phyloP scores from a whole-genome alignment of 257 asterid genomes.

The Nicotiana otophora region DNA sequence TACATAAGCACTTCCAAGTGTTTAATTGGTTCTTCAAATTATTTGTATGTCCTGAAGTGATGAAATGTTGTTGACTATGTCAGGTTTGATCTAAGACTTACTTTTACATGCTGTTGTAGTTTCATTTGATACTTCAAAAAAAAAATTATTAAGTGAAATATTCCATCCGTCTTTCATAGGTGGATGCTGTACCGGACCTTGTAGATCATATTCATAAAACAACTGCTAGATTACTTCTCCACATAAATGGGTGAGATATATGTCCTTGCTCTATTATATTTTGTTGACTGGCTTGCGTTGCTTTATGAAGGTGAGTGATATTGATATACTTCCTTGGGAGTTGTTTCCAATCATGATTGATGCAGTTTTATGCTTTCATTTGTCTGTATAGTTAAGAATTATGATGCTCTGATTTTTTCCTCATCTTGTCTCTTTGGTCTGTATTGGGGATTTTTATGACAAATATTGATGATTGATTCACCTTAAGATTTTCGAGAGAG shows the following conservation, averaged over 20 bases:
- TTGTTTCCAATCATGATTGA: background rate
- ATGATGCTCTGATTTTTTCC: background rate
- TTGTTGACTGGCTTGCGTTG: background rate
- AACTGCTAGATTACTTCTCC: constrained; percentile 81
- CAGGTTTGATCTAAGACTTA: background rate
- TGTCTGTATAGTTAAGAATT: background rate
- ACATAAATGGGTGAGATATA: constrained; percentile 76
- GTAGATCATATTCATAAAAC: constrained; percentile 73
- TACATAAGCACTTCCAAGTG: background rate
- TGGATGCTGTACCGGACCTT: constrained; percentile 96
- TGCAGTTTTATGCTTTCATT: background rate
- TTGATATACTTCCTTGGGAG: background rate
- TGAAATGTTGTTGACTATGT: background rate
- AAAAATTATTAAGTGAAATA: background rate
- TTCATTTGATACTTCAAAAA: background rate
- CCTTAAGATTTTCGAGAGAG: background rate
- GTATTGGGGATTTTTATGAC: background rate
- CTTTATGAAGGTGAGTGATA: background rate
- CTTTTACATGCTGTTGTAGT: background rate
- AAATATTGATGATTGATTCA: background rate
- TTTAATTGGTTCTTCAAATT: background rate
- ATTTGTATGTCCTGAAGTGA: background rate
- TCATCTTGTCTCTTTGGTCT: background rate
- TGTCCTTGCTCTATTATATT: constrained; percentile 7
- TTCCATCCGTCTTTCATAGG: constrained; percentile 39